phyloP scores from a whole-genome alignment of 1,139 yeast species.

The Hansenula lynferdii region DNA sequence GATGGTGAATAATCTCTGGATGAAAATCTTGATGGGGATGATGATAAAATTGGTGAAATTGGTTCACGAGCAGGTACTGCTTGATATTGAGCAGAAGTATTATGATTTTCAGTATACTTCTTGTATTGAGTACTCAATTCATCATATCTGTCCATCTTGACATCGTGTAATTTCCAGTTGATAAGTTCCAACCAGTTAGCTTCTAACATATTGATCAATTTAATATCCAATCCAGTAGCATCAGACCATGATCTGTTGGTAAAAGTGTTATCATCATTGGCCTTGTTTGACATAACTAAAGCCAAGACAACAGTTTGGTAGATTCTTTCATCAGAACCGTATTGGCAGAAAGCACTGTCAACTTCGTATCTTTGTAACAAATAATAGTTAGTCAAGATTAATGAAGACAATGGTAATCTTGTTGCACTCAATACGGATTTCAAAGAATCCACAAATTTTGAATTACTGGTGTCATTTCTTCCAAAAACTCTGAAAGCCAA shows the following conservation, averaged over 20 bases:
- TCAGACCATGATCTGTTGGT: constrained; percentile 95
- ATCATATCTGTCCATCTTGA: constrained; percentile 18
- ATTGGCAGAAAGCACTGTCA: constrained; percentile 23
- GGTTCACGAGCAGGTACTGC: constrained; percentile 11
- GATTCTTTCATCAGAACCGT: constrained; percentile 36
- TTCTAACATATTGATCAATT: constrained; percentile 61
- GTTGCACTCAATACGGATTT: constrained; percentile 82
- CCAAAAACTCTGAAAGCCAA: constrained; percentile 41
- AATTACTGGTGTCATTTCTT: constrained; percentile 48
- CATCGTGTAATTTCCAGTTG: constrained; percentile 29
- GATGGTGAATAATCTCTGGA: constrained; percentile 11
- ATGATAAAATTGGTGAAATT: constrained; percentile 15
- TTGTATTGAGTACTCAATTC: constrained; percentile 18
- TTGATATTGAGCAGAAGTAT: constrained; percentile 7
- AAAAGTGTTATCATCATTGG: constrained; percentile 94
- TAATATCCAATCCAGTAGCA: constrained; percentile 76
- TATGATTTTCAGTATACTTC: constrained; percentile 14
- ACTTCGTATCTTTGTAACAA: constrained; percentile 43
- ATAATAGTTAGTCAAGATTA: constrained; percentile 74
- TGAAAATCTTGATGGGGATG: constrained; percentile 12
- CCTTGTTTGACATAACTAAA: constrained; percentile 83
- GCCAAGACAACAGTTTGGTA: constrained; percentile 66
- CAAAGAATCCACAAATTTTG: constrained; percentile 55
- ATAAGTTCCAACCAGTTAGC: constrained; percentile 57
- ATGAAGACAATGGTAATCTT: constrained; percentile 77